Evolutionary conservation across 2,329 filamentous ascomycete genomes (phyloP).

Genomic region (Sordariomycetes sp.): DNA sequence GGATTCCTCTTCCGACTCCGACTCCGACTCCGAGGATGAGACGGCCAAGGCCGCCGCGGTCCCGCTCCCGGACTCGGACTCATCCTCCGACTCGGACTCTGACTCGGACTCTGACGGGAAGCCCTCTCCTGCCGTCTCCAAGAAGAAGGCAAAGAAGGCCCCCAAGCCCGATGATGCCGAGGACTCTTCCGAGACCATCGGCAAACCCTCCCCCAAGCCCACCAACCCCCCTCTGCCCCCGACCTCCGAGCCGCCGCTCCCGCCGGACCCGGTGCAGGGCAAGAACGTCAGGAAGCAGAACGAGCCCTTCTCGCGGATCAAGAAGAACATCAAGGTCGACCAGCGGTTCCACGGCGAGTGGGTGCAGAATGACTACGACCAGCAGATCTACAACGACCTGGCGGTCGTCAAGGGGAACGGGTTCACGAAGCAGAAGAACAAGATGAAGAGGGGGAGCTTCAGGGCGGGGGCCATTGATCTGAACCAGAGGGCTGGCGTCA

Average conservation of each 20-base stretch:
- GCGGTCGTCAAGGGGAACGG: conserved; percentile 89
- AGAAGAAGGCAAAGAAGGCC: conserved; percentile 14
- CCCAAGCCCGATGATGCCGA: conserved; percentile 22
- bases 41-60: conserved; percentile 5
- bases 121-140: conserved; percentile 11
- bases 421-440: conserved; percentile 99
- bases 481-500: conserved; percentile 68
- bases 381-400: conserved; percentile 76
- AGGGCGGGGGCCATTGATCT: conserved; percentile 82
- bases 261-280: conserved; percentile 30
- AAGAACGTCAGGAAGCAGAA: conserved; percentile 42
- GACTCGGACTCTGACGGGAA: conserved; percentile 10
- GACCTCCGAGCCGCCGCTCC: conserved; percentile 31
- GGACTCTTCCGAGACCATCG: conserved; percentile 35
- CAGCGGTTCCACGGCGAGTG: conserved; percentile 69
- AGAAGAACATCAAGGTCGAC: conserved; percentile 54
- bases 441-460: conserved; percentile 88
- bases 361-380: conserved; percentile 74
- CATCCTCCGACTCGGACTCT: conserved; percentile 15
- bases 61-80: conserved; percentile 12
- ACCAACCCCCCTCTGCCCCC: conserved; percentile 15
- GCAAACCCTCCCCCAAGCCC: conserved; percentile 26
- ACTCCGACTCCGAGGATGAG: conserved; percentile 8
- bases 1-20: conserved; percentile 5
- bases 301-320: conserved; percentile 67